These are phyloP conservation scores for Oryza australiensis DNA, from an alignment of 176 grass and related monocot genomes.

Conservation along the genomic window DNA sequence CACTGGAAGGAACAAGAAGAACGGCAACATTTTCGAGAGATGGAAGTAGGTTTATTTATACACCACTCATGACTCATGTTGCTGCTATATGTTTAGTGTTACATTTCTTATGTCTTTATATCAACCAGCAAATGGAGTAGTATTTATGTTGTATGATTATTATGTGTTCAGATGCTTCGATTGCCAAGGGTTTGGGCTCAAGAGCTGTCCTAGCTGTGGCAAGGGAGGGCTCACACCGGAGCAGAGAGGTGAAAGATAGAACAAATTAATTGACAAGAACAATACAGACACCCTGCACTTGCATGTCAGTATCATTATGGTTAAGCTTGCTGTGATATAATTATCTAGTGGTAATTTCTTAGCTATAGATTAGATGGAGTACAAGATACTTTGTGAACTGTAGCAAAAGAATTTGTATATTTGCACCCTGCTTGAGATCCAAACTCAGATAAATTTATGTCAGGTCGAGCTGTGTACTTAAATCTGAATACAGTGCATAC, in stretches of 20 bases:
- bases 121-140: not conserved
- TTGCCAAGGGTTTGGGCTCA: conserved; percentile 89
- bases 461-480: not conserved
- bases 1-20: conserved; percentile 95
- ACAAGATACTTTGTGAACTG: not conserved
- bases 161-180: conserved; percentile 66
- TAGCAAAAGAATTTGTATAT: not conserved
- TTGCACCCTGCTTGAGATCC: not conserved
- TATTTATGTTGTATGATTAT: not conserved
- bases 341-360: not conserved
- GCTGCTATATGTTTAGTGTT: not conserved
- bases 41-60: conserved; percentile 66
- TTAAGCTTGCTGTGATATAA: not conserved
- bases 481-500: not conserved
- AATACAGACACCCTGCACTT: not conserved
- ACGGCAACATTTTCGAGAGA: conserved; percentile 97
- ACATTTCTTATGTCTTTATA: not conserved
- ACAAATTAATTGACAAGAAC: not conserved
- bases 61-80: too few relatives aligned
- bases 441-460: not conserved
- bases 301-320: not conserved
- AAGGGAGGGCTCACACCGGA: conserved; percentile 82
- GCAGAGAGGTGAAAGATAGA: conserved; percentile 82
- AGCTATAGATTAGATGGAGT: not conserved
- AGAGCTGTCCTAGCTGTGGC: conserved; percentile 76